Evolutionary conservation across 2,329 filamentous ascomycete species (phyloP).

Genomic region (Atkinsonella hypoxylon): DNA sequence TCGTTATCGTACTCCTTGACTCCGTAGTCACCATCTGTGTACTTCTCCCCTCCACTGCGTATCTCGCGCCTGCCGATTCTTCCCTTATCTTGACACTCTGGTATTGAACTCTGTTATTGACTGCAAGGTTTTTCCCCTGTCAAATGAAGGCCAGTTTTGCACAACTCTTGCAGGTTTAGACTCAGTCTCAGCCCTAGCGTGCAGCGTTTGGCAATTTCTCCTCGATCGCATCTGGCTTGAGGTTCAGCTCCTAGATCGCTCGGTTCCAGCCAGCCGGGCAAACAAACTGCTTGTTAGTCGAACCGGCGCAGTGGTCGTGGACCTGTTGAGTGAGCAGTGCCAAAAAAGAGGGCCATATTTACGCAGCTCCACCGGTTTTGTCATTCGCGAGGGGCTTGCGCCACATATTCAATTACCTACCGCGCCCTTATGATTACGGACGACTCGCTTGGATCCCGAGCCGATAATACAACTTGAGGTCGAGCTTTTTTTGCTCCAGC

Average conservation of each 20-base stretch:
- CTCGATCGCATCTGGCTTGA: neutral
- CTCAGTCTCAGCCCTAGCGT: neutral
- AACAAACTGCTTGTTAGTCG: neutral
- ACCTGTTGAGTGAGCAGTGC: neutral
- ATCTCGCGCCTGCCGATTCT: neutral
- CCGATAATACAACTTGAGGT: neutral
- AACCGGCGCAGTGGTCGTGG: neutral
- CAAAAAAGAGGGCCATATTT: neutral
- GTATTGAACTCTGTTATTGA: too few species aligned
- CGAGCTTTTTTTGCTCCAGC: neutral
- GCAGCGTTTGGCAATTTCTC: neutral
- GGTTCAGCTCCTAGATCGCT: neutral
- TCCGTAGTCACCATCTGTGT: neutral
- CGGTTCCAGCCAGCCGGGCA: neutral
- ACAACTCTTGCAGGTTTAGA: neutral
- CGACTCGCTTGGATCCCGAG: neutral
- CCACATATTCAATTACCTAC: neutral
- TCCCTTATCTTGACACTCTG: neutral
- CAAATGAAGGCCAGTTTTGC: neutral
- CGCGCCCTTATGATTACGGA: neutral
- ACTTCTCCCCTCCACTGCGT: neutral
- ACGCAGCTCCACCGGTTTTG: neutral
- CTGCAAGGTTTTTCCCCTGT: neutral
- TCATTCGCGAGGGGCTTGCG: neutral
- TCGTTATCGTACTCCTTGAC: too few species aligned